Base-by-base conservation (phyloP, 1,139 yeast species). In the Zygoascus sp. region DNA sequence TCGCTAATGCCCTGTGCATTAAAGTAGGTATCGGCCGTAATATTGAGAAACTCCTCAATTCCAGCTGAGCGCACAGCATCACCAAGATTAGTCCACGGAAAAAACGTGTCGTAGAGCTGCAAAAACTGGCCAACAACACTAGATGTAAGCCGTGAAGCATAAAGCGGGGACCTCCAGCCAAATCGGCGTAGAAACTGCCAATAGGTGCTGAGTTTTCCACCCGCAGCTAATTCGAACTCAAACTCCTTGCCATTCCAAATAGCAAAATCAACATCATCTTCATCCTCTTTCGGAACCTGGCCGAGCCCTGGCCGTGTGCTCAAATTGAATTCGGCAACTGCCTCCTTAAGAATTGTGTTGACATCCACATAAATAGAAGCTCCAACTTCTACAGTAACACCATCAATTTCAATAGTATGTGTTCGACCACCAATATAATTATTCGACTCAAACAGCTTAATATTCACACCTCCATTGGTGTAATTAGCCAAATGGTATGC, bases 361-460 rank as follows among this genome's bases (percentile, higher is more conserved):
- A 60, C 67, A 7, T 58, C 56, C n/a, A 71, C 72, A 50, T 70
- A 73, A 1, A 73, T 62, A 1, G 73, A 62, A 0, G 69, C 78
- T 5, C 78, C 78, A 6, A 72, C 50, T 53, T 73, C 77, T 23
- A 68, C 55, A 0, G 60, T 56, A 20, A 49, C 52, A 5, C 52
- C 53, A 11, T 57, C 50, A 8, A 60, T 53, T 13, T 55, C 53
- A 16, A 69, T 60, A 0, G 72, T 67, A 8, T 66, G 62, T 2
- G 67, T 57, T 40, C 76, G 58, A 0, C 76, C 76, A 4, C 76
- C 76, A 34, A 71, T 52, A 48, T 65, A 60, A 13, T 52, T 51
- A 17, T 57, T 58, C 15, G 53, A 49, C 32, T 72, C 76, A 53
- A 60, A 72, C 0, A 72, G 53, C 0, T 70, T 65, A 37, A 72